phyloP scores from a whole-genome alignment of 2,329 filamentous ascomycete genomes.

The Xylaria hypoxylon region DNA sequence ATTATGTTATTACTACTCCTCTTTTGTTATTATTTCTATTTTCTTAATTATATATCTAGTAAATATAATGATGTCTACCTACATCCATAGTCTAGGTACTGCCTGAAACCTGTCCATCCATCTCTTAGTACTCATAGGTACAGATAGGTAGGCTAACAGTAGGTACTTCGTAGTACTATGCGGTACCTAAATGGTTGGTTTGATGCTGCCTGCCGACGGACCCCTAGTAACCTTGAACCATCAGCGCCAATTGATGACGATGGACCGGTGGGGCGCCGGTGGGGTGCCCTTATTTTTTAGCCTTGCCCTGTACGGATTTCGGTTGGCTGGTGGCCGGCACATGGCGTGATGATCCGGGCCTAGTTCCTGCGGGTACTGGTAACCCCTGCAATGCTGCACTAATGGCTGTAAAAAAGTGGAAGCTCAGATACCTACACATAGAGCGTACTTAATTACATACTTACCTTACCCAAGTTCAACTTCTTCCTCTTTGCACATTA shows the following conservation, averaged over 20 bases:
- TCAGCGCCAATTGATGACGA: too few species aligned
- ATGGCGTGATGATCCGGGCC: background rate
- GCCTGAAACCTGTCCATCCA: too few species aligned
- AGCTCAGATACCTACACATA: conserved; percentile 9
- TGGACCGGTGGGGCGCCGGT: background rate
- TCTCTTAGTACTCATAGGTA: too few species aligned
- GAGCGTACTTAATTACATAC: background rate
- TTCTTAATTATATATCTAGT: too few species aligned
- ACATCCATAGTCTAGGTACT: too few species aligned
- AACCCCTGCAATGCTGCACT: conserved; percentile 13
- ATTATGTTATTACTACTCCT: too few species aligned
- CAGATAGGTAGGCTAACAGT: too few species aligned
- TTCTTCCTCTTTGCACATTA: conserved; percentile 10
- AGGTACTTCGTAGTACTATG: too few species aligned
- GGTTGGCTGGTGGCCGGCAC: conserved; percentile 4
- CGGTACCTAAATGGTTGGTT: too few species aligned
- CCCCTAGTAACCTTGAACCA: too few species aligned
- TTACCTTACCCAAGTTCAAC: conserved; percentile 28
- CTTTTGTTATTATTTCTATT: too few species aligned
- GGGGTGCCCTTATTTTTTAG: conserved; percentile 3
- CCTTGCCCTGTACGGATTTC: background rate
- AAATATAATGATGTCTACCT: too few species aligned
- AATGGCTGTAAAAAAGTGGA: conserved; percentile 33
- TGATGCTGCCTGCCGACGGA: conserved; percentile 9
- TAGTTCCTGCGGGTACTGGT: conserved; percentile 12